These are phyloP conservation scores for Kalmusia sp. DNA, from an alignment of 2,329 filamentous ascomycete species.

Conservation along the genomic window DNA sequence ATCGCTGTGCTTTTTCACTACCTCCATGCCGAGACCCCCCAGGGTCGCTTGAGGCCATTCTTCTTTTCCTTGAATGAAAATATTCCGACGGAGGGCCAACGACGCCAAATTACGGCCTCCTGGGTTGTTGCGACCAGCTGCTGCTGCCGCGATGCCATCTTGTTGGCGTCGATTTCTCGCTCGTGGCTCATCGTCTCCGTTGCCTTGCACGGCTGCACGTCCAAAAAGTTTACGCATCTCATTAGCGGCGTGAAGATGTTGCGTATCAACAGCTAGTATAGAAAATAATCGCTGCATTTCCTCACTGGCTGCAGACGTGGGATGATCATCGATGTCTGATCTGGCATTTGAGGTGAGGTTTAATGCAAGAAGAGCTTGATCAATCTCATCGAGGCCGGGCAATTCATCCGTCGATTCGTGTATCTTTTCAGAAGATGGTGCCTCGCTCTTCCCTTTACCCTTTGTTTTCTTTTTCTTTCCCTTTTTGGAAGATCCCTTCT, in stretches of 20 bases:
- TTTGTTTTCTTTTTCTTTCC: conserved; percentile 72
- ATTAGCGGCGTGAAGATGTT: conserved; percentile 83
- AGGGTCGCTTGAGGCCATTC: conserved; percentile 83
- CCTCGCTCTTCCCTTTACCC: conserved; percentile 60
- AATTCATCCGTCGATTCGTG: conserved; percentile 29
- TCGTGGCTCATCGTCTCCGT: conserved; percentile 59
- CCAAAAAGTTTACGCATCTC: conserved; percentile 86
- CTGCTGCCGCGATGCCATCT: conserved; percentile 64
- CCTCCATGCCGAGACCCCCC: conserved; percentile 84
- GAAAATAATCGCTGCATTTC: conserved; percentile 58
- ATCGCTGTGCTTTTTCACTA: conserved; percentile 61
- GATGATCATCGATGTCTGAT: conserved; percentile 24
- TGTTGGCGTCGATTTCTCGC: conserved; percentile 62
- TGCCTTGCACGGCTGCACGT: conserved; percentile 65
- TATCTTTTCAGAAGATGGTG: conserved; percentile 25
- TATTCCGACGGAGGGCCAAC: conserved; percentile 76
- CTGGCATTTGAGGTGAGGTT: conserved; percentile 42
- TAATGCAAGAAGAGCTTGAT: conserved; percentile 67
- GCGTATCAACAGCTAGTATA: conserved; percentile 68
- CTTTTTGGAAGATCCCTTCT: too few relatives aligned
- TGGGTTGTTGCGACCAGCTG: conserved; percentile 63
- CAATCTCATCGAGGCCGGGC: conserved; percentile 67
- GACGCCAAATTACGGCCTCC: conserved; percentile 70
- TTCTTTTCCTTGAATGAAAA: conserved; percentile 86
- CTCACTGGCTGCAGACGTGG: conserved; percentile 35